phyloP scores from a whole-genome alignment of 2,329 filamentous ascomycete genomes.

The Talaromyces sp. region DNA sequence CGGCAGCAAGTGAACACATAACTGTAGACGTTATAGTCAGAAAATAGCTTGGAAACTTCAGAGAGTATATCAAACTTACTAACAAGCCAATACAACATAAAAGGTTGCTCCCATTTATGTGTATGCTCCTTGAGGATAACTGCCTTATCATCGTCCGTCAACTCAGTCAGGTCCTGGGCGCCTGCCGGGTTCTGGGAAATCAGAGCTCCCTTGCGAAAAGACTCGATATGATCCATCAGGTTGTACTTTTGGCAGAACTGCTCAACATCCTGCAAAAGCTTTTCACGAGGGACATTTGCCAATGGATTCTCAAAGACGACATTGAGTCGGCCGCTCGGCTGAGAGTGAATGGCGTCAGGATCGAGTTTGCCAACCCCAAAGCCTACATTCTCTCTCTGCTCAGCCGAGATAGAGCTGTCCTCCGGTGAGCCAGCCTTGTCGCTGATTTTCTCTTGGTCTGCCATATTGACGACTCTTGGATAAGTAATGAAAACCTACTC shows the following conservation, averaged over 20 bases:
- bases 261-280: slow-evolving; percentile 51
- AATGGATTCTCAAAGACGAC: slow-evolving; percentile 50
- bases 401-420: slow-evolving; percentile 3
- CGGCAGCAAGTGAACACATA: slow-evolving; percentile 49
- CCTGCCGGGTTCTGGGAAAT: slow-evolving; percentile 46
- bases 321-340: slow-evolving; percentile 21
- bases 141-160: slow-evolving; percentile 40
- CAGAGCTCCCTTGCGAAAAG: slow-evolving; percentile 47
- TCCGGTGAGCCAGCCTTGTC: slow-evolving; percentile 2
- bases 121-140: slow-evolving; percentile 40
- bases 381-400: slow-evolving; percentile 12
- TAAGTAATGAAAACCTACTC: background rate
- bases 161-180: slow-evolving; percentile 44
- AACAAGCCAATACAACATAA: slow-evolving; percentile 43
- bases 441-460: slow-evolving; percentile 3
- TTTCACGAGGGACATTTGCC: slow-evolving; percentile 45
- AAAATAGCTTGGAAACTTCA: background rate
- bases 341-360: slow-evolving; percentile 19
- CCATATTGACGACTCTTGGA: slow-evolving; percentile 1
- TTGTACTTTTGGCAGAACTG: slow-evolving; percentile 47
- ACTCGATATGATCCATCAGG: slow-evolving; percentile 43
- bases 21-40: slow-evolving; percentile 15
- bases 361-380: slow-evolving; percentile 8
- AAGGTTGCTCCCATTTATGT: slow-evolving; percentile 47
- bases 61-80: slow-evolving; percentile 18